Conservation (phyloP, 169 alveolate species). For the Plasmodium berghei region DNA sequence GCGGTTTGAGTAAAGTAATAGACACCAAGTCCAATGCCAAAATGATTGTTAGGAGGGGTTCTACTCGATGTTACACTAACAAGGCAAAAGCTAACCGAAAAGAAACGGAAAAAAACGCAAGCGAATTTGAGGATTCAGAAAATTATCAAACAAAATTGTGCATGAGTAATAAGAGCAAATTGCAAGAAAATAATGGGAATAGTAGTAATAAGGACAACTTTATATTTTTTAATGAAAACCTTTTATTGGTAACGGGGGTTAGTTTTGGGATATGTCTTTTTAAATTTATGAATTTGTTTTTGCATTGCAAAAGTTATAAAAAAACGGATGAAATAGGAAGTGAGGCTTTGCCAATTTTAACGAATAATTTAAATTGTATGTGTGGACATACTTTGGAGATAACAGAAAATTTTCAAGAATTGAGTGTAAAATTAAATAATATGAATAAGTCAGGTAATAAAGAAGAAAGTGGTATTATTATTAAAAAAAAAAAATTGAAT, state of each 20-base stretch:
- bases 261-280: slow-evolving; percentile 71
- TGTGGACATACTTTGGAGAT: background rate
- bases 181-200: background rate
- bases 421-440: background rate
- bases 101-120: no score
- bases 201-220: slow-evolving; percentile 13
- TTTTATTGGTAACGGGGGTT: slow-evolving; percentile 57
- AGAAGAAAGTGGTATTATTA: background rate
- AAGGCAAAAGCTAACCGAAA: no score
- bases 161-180: no score
- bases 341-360: background rate
- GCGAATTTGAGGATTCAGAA: background rate
- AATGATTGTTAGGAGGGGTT: background rate
- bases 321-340: background rate
- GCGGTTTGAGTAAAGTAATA: background rate
- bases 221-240: slow-evolving; percentile 41
- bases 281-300: slow-evolving; percentile 41
- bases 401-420: background rate
- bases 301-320: background rate
- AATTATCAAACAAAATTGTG: background rate
- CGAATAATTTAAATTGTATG: background rate
- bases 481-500: background rate
- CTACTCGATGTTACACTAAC: background rate
- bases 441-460: background rate
- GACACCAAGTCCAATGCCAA: background rate